Evolutionary conservation across 768 basidiomycete genomes (phyloP).

Genomic region (Auricularia sp.): DNA sequence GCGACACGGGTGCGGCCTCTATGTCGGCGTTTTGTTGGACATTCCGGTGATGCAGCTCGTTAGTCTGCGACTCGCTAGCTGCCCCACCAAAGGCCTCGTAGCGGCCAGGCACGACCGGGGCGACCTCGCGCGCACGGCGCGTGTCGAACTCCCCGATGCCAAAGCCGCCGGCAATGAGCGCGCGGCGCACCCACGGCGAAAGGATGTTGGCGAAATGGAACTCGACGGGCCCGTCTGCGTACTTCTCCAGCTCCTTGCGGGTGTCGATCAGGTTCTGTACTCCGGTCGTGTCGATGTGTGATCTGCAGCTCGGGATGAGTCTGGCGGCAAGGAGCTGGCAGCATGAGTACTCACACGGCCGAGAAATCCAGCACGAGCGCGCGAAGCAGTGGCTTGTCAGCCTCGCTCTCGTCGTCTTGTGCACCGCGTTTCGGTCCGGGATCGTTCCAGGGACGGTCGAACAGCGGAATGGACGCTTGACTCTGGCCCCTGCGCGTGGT

Average conservation of each 20-base stretch:
- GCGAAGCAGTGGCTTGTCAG: constrained; percentile 55
- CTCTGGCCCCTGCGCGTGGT: constrained; percentile 71
- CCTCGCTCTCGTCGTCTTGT: constrained; percentile 35
- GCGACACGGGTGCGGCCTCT: constrained; percentile 11
- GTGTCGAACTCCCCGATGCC: constrained; percentile 49
- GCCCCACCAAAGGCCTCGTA: constrained; percentile 19
- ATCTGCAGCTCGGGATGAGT: constrained; percentile 29
- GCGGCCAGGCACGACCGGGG: constrained; percentile 61
- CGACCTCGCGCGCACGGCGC: constrained; percentile 44
- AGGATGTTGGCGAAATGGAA: constrained; percentile 93
- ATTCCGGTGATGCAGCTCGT: constrained; percentile 1
- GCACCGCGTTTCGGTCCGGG: constrained; percentile 55
- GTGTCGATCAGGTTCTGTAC: constrained; percentile 87
- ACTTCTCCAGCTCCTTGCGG: constrained; percentile 77
- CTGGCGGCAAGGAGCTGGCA: background rate
- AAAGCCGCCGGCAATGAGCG: constrained; percentile 83
- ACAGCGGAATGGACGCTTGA: constrained; percentile 46
- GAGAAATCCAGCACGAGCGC: constrained; percentile 92
- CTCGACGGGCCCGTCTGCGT: constrained; percentile 70
- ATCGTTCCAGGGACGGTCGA: constrained; percentile 92
- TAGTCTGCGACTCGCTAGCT: constrained; percentile 6
- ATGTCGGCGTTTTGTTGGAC: constrained; percentile 8
- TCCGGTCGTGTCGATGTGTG: constrained; percentile 86
- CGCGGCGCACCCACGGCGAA: constrained; percentile 89
- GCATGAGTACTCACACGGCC: constrained; percentile 44